These are phyloP conservation scores for Oryza meyeriana DNA, from an alignment of 176 grass and related monocot species.

Conservation along the genomic window DNA sequence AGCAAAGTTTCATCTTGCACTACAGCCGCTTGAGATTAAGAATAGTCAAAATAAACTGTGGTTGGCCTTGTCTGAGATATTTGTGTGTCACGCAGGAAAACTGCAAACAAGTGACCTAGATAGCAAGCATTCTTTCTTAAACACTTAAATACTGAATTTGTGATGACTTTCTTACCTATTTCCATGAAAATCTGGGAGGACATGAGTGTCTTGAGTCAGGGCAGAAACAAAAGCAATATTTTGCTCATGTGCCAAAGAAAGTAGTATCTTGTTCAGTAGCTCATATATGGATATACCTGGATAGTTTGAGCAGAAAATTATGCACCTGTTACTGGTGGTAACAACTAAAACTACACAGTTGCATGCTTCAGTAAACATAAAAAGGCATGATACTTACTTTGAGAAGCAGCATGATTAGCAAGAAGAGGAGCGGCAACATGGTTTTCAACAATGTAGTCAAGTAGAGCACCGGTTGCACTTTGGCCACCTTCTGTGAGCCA, in stretches of 20 bases:
- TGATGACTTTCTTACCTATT: slow-evolving; percentile 58
- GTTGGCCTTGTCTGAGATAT: neutral
- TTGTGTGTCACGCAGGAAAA: neutral
- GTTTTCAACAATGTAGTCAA: slow-evolving; percentile 76
- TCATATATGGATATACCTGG: slow-evolving; percentile 85
- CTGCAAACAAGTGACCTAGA: neutral
- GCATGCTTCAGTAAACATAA: slow-evolving; percentile 20
- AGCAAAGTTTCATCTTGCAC: neutral
- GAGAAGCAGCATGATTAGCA: slow-evolving; percentile 73
- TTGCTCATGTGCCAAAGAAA: slow-evolving; percentile 60
- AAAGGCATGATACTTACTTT: slow-evolving; percentile 49
- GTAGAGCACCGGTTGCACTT: slow-evolving; percentile 89
- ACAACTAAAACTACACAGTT: neutral
- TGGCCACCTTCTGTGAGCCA: slow-evolving; percentile 96
- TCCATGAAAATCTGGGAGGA: slow-evolving; percentile 96
- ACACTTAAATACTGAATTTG: slow-evolving; percentile 3
- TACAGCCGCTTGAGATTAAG: neutral
- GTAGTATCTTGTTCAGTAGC: slow-evolving; percentile 81
- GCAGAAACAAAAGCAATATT: slow-evolving; percentile 71
- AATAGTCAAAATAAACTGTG: neutral
- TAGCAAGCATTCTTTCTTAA: neutral
- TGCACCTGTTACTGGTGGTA: neutral
- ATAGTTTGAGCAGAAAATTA: slow-evolving; percentile 32
- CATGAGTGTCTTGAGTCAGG: slow-evolving; percentile 79
- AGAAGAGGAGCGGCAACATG: slow-evolving; percentile 75